Base-by-base conservation (phyloP, 2,329 filamentous ascomycete genomes). In the Diaporthe vaccinii region DNA sequence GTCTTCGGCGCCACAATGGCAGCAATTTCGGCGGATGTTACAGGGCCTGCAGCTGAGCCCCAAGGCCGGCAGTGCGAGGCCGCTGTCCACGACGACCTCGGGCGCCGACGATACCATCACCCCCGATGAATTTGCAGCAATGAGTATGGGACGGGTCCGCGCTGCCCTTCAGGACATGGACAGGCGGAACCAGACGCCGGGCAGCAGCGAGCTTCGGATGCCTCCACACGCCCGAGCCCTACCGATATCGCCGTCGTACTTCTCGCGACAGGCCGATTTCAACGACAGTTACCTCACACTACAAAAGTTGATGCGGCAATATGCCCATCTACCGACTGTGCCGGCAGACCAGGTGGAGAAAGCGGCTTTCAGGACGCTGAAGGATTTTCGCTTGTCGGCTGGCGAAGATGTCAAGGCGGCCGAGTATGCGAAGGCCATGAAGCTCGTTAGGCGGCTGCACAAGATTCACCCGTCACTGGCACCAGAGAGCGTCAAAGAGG, bases 211-310 rank as follows among this genome's bases (percentile, higher is more conserved):
- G 49, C 20, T 57, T 20, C 20, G 14, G 28, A 55, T 73, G 58
- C 58, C 84, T 39, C 78, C 80, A 36, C 89, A 91, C 78, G 92
- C 94, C 72, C 94, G 97, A 78, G 87, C 97, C 31, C 87, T 98
- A 49, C 97, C 97, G 28, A 89, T 90, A 36, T 98, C 96, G 49
- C 93, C 95, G 3, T 97, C 96, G n/a, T 99, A 99, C 86, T 99
- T 98, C 87, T 96, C 95, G 71, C 93, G 93, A 71, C 93, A 93
- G 76, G 94, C 96, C 2, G 88, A 90, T 73, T 98, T 98, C 87
- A 97, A 93, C 84, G 97, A 99, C 85, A 91, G 94, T 80, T 91
- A 94, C 79, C 90, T 98, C 78, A 86, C 88, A 61, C 89, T 99
- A 65, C 91, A 95, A 79, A 88, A 90, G 15, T 89, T 98, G 34